Percentiles rank a stretch among this genome's conserved stretches.
Evolutionary conservation across 1,139 yeast species (phyloP).

Genomic region (Saccharomyces uvarum): DNA sequence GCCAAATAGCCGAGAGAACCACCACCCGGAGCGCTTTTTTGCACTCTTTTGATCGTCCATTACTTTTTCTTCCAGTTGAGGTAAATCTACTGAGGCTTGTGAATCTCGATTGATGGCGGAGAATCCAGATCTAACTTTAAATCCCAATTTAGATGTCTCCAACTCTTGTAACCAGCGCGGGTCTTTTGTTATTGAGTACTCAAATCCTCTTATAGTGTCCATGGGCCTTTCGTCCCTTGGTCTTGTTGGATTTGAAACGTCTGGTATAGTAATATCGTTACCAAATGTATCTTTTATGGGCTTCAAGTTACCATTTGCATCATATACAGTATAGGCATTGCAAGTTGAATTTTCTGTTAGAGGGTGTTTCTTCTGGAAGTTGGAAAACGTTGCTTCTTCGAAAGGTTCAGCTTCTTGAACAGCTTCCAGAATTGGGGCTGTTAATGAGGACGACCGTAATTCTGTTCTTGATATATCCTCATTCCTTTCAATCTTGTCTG

Average conservation of each 20-base stretch:
- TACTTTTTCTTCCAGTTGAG: not conserved
- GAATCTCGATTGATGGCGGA: not conserved
- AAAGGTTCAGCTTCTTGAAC: conserved; percentile 95
- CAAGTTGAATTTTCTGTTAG: conserved; percentile 15
- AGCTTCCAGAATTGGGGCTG: conserved; percentile 50
- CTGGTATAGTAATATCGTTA: conserved; percentile 62
- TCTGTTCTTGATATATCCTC: not conserved
- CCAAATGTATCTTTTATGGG: conserved; percentile 76
- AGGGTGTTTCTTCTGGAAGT: conserved; percentile 21
- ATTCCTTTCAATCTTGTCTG: not conserved
- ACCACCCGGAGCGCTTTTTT: conserved; percentile 6
- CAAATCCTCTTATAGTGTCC: conserved; percentile 88
- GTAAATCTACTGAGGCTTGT: not conserved
- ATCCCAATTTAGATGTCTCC: conserved; percentile 71
- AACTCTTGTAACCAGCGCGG: conserved; percentile 65
- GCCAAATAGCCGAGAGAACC: conserved; percentile 2
- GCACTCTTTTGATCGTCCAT: not conserved
- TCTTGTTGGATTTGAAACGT: conserved; percentile 86
- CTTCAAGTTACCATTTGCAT: conserved; percentile 22
- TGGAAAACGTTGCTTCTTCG: conserved; percentile 52
- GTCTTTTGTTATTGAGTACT: conserved; percentile 89
- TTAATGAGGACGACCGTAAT: not conserved
- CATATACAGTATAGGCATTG: conserved; percentile 4
- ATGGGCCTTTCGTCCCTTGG: conserved; percentile 89
- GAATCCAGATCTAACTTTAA: conserved; percentile 54